Evolutionary conservation across 2,329 filamentous ascomycete species (phyloP).

Genomic region (Metarhizium anisopliae): DNA sequence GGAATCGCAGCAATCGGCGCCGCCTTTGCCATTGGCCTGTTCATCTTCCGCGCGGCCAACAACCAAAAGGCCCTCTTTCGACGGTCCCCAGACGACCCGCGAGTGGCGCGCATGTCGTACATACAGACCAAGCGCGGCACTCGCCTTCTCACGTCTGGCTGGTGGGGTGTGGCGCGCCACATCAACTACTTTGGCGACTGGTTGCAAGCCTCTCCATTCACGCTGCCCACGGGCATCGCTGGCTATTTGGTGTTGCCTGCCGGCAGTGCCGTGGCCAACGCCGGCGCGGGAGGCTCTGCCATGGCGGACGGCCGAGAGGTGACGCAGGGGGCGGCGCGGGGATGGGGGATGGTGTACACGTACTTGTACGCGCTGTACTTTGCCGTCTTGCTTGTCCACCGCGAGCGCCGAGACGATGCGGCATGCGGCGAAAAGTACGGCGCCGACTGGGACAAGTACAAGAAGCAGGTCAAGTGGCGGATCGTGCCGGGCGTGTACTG

Average conservation of each 20-base stretch:
- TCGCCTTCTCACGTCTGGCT: constrained; percentile 70
- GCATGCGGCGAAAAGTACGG: constrained; percentile 85
- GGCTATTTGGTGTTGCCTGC: constrained; percentile 62
- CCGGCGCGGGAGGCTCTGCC: constrained; percentile 38
- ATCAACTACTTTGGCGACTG: constrained; percentile 94
- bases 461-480: constrained; percentile 63
- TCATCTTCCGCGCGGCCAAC: constrained; percentile 82
- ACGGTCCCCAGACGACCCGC: constrained; percentile 69
- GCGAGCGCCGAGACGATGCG: constrained; percentile 74
- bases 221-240: constrained; percentile 71
- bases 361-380: constrained; percentile 93
- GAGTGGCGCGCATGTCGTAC: constrained; percentile 66
- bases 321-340: constrained; percentile 60
- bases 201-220: constrained; percentile 82
- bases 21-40: constrained; percentile 62
- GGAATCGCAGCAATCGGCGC: constrained; percentile 55
- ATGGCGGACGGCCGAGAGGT: constrained; percentile 52
- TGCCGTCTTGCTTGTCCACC: constrained; percentile 70
- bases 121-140: constrained; percentile 76
- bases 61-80: constrained; percentile 91
- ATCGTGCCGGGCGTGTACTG: constrained; percentile 78
- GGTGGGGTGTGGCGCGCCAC: constrained; percentile 85
- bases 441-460: constrained; percentile 80
- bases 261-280: constrained; percentile 22
- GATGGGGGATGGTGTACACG: constrained; percentile 77